Evolutionary conservation across 805 yeast genomes (phyloP), one percentile per base, ranked within the genome.

Genomic region (Suhomyces xylopsoci): DNA sequence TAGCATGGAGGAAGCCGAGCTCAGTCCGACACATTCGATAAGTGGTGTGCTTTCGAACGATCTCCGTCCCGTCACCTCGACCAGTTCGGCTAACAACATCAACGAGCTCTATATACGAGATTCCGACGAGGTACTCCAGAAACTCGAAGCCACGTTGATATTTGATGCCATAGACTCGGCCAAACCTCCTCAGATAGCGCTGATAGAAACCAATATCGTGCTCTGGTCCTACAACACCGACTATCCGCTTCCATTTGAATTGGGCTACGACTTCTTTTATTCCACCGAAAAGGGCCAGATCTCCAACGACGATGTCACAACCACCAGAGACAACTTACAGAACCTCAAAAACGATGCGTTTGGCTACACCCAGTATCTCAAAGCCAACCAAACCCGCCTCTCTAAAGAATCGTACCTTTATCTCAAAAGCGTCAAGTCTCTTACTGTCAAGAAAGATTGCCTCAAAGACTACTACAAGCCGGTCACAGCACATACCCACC

Each of bases 191-290:
- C 58, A 53, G 8, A 70, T 76, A 15, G 58, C 64, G 15, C 60
- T 53, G 52, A 61, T 76, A 14, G 79, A 74, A 12, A 53, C 64
- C 19, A 74, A 71, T 52, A 58, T 75, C 7, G 71, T 75, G 2
- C 64, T 72, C 14, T 75, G 79, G 79, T 59, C 79, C 1, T 73
- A 69, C 57, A 60, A 64, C 41, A 63, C 78, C 3, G 77, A 73
- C 22, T 74, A 67, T 51, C 78, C 79, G 3, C 57, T 76, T 28
- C 79, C 78, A 5, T 59, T 71, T 46, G 64, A 66, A 25, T 55
- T 76, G 19, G 73, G 69, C 9, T 74, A 73, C 51, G 80, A 76
- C 52, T 75, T 76, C 56, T 73, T 74, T 57, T 74, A 76, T 52
- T 61, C 69, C 22, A 62, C 62, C 42, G 64, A 67, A 3, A 48